Percentiles rank a stretch among this genome's conserved stretches.
These are phyloP conservation scores for Fusarium camptoceras DNA, from an alignment of 2,329 filamentous ascomycete genomes.

Conservation along the genomic window DNA sequence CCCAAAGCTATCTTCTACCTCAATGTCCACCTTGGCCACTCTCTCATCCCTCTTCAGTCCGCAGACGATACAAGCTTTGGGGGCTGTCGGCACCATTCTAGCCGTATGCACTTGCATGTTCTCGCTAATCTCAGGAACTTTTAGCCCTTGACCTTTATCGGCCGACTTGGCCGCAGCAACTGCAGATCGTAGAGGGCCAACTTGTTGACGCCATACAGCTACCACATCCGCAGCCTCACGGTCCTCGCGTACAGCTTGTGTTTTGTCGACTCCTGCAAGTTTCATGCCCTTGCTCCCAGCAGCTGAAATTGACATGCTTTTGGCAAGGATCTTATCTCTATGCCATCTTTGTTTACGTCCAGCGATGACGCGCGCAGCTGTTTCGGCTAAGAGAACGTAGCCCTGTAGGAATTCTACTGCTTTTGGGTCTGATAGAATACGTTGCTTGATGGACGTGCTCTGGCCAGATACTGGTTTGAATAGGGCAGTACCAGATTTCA, in stretches of 20 bases:
- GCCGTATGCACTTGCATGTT: conserved; percentile 75
- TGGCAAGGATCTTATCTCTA: conserved; percentile 83
- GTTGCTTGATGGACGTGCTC: conserved; percentile 67
- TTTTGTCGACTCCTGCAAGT: conserved; percentile 84
- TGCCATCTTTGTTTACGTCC: conserved; percentile 92
- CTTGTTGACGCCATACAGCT: conserved; percentile 77
- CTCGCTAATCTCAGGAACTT: conserved; percentile 77
- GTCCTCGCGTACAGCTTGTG: conserved; percentile 84
- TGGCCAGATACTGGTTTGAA: conserved; percentile 74
- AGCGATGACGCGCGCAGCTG: conserved; percentile 83
- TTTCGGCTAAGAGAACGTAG: conserved; percentile 72
- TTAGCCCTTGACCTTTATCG: conserved; percentile 60
- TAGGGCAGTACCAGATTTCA: conserved; percentile 73
- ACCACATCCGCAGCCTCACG: conserved; percentile 85
- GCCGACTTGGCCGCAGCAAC: conserved; percentile 74
- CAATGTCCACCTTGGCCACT: conserved; percentile 77
- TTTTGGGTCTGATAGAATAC: conserved; percentile 71
- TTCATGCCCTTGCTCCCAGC: conserved; percentile 89
- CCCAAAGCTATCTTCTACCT: conserved; percentile 89
- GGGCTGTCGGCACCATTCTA: conserved; percentile 79
- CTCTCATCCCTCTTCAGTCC: conserved; percentile 90
- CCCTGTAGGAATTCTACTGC: conserved; percentile 72
- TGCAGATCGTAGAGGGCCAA: conserved; percentile 79
- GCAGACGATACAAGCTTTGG: conserved; percentile 84
- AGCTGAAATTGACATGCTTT: conserved; percentile 88